These are phyloP conservation scores for Rhizophlyctis rosea DNA, from an alignment of 192 early-diverging fungal genomes.

Conservation along the genomic window DNA sequence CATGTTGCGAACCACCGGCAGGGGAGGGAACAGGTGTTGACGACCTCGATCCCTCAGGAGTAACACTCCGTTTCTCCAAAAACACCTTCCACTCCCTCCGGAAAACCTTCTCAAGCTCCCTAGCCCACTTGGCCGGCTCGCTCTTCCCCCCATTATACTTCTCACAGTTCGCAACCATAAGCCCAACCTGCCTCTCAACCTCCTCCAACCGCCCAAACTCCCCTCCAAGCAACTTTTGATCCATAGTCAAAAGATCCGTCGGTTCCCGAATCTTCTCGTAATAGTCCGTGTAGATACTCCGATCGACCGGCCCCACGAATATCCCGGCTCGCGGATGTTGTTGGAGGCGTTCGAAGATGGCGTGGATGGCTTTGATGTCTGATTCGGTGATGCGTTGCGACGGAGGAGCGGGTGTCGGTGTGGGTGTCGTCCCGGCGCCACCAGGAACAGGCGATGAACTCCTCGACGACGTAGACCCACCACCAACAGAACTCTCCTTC, in stretches of 20 bases:
- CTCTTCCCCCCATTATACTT: conserved; percentile 63
- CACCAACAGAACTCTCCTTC: too few species aligned
- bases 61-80: not conserved
- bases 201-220: conserved; percentile 47
- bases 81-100: conserved; percentile 21
- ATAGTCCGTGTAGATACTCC: conserved; percentile 41
- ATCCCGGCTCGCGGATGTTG: conserved; percentile 29
- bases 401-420: too few species aligned
- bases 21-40: not conserved
- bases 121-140: conserved; percentile 27
- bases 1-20: not conserved
- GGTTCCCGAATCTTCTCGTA: conserved; percentile 56
- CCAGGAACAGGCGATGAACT: not conserved
- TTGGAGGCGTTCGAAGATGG: conserved; percentile 29
- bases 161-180: conserved; percentile 71
- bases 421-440: too few species aligned
- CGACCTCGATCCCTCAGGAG: not conserved
- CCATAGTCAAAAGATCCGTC: conserved; percentile 72
- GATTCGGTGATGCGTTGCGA: too few species aligned
- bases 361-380: too few species aligned
- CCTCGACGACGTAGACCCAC: too few species aligned
- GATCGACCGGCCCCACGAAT: conserved; percentile 52
- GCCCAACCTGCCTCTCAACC: conserved; percentile 59
- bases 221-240: conserved; percentile 47
- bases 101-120: conserved; percentile 31